A percentile compares a stretch with the other conserved stretches of the same genome.
Evolutionary conservation across 345 rosid species (phyloP).

Genomic region (Salix koriyanagi): DNA sequence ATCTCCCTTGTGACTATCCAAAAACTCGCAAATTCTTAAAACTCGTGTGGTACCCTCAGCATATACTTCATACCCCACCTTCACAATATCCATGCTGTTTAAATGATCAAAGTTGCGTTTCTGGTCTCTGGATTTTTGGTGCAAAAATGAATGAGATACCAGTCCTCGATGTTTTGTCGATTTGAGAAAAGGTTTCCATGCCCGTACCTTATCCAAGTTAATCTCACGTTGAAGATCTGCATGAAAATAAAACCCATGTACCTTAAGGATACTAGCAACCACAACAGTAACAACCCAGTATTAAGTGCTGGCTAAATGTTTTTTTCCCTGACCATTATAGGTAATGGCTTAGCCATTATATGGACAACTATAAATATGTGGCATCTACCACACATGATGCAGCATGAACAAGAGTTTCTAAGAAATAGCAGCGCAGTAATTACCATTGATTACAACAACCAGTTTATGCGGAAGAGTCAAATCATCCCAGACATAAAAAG

Average conservation of each 20-base stretch:
- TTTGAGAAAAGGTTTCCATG: slow-evolving; percentile 84
- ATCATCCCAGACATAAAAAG: slow-evolving; percentile 92
- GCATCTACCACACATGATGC: not conserved
- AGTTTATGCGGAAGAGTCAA: slow-evolving; percentile 78
- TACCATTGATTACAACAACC: slow-evolving; percentile 73
- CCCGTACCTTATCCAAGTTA: slow-evolving; percentile 86
- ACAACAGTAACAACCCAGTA: too few relatives aligned
- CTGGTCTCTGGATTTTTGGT: slow-evolving; percentile 36
- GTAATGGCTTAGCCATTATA: too few relatives aligned
- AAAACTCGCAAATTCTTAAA: slow-evolving; percentile 66
- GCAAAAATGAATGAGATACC: slow-evolving; percentile 46
- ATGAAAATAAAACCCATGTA: slow-evolving; percentile 12
- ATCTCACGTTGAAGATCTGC: slow-evolving; percentile 77
- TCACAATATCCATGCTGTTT: slow-evolving; percentile 42
- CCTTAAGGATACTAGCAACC: too few relatives aligned
- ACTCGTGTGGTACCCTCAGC: slow-evolving; percentile 88
- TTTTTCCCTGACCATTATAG: too few relatives aligned
- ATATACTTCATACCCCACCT: slow-evolving; percentile 86
- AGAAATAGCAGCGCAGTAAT: slow-evolving; percentile 8
- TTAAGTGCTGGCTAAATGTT: too few relatives aligned
- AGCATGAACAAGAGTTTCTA: not conserved
- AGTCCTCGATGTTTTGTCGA: slow-evolving; percentile 45
- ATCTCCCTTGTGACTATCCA: slow-evolving; percentile 44
- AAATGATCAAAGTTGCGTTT: slow-evolving; percentile 36
- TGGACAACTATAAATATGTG: not conserved